These are phyloP conservation scores for Phalaenopsis aphrodite DNA, from an alignment of 106 monocot genomes.

Conservation along the genomic window DNA sequence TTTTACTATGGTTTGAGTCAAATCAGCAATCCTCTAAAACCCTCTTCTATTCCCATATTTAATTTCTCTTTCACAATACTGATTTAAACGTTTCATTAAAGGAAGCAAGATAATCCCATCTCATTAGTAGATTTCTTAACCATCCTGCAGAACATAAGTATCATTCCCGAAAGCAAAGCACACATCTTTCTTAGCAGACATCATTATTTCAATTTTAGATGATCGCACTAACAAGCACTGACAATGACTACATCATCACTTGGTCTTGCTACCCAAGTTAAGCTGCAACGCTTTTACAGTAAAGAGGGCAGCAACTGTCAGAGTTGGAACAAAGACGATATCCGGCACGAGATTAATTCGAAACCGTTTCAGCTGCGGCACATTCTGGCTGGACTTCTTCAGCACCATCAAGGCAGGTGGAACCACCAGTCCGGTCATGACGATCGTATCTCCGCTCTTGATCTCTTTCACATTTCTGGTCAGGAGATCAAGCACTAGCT, in stretches of 20 bases:
- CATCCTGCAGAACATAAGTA: too few relatives aligned
- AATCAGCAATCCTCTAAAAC: too few relatives aligned
- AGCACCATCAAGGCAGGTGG: conserved; percentile 53
- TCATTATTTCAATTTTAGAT: not conserved
- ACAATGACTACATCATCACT: not conserved
- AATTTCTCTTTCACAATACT: too few relatives aligned
- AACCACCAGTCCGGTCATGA: conserved; percentile 42
- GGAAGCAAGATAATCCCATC: too few relatives aligned
- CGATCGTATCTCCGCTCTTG: conserved; percentile 8
- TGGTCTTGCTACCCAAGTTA: conserved; percentile 1
- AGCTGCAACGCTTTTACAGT: conserved; percentile 30
- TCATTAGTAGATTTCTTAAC: too few relatives aligned
- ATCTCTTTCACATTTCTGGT: not conserved
- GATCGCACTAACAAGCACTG: not conserved
- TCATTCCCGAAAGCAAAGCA: too few relatives aligned
- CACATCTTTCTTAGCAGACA: too few relatives aligned
- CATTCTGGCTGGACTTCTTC: conserved; percentile 42
- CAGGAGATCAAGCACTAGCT: conserved; percentile 15
- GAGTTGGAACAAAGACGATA: conserved; percentile 37
- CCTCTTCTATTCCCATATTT: too few relatives aligned
- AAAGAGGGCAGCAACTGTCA: conserved; percentile 25
- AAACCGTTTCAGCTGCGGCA: conserved; percentile 38
- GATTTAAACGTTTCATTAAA: too few relatives aligned
- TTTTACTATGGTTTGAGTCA: too few relatives aligned
- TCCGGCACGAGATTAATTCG: conserved; percentile 43